Evolutionary conservation across 495 filamentous ascomycete species (phyloP).

Genomic region (Aspergillus nanangensis): DNA sequence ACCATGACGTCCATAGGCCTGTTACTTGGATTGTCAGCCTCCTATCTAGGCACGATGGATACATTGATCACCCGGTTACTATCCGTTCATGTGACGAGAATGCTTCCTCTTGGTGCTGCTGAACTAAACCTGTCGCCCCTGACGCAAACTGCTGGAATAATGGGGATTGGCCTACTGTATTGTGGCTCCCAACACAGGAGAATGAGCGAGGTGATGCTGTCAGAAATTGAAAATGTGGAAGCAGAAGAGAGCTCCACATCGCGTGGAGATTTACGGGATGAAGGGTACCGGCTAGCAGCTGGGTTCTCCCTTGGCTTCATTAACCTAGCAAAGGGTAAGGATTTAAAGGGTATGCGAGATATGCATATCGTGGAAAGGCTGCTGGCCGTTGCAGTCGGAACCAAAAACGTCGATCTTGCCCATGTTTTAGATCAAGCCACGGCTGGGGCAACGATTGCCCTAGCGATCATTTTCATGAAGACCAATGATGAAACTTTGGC

Average conservation of each 20-base stretch:
- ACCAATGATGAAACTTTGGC: constrained; percentile 86
- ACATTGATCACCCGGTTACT: constrained; percentile 87
- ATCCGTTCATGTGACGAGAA: constrained; percentile 93
- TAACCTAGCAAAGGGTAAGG: constrained; percentile 85
- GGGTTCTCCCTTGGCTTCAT: constrained; percentile 93
- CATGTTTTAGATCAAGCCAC: constrained; percentile 91
- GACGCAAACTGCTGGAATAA: constrained; percentile 94
- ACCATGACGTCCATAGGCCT: constrained; percentile 98
- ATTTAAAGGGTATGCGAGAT: constrained; percentile 84
- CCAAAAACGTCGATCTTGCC: constrained; percentile 80
- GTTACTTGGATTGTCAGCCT: constrained; percentile 85
- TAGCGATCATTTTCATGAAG: constrained; percentile 97
- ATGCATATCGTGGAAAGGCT: constrained; percentile 91
- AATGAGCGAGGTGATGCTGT: constrained; percentile 98
- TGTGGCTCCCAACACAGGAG: constrained; percentile 93
- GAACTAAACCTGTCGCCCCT: constrained; percentile 89
- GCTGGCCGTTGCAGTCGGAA: constrained; percentile 75
- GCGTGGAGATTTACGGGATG: constrained; percentile 73
- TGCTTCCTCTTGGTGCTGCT: constrained; percentile 86
- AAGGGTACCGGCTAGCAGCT: constrained; percentile 90
- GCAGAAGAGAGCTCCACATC: constrained; percentile 61
- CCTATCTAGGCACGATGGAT: constrained; percentile 95
- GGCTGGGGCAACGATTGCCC: constrained; percentile 80
- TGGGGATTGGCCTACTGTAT: constrained; percentile 95
- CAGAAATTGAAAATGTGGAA: constrained; percentile 86